Percentiles rank a stretch among this genome's conserved stretches.
Conservation (phyloP, 208 protist genomes). For the Leishmania mexicana region DNA sequence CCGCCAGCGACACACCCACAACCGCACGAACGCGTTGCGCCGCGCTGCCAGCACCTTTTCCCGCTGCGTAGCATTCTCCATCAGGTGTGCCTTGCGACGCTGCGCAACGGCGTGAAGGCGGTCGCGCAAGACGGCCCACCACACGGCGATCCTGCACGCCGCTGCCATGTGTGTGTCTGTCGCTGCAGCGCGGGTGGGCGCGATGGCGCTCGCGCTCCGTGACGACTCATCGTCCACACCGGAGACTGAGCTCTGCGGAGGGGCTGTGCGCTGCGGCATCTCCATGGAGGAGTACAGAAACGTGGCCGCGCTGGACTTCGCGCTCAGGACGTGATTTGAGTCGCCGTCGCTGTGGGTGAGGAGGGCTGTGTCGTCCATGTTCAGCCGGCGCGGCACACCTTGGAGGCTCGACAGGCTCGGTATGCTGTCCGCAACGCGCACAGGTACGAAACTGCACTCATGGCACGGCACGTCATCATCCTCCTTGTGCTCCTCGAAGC, state of each 20-base stretch:
- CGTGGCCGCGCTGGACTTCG: slow-evolving; percentile 10
- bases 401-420: slow-evolving; percentile 8
- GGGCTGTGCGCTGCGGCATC: slow-evolving; percentile 7
- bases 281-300: slow-evolving; percentile 4
- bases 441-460: slow-evolving; percentile 1
- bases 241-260: not conserved
- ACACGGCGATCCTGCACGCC: slow-evolving; percentile 31
- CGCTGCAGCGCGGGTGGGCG: not conserved
- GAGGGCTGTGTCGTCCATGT: slow-evolving; percentile 15
- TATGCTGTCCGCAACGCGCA: slow-evolving; percentile 15
- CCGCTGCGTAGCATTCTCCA: slow-evolving; percentile 27
- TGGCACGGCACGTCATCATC: not conserved
- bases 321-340: not conserved
- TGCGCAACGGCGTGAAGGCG: slow-evolving; percentile 17
- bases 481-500: not conserved
- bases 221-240: not conserved
- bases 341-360: not conserved
- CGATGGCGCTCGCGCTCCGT: not conserved
- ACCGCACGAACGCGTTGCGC: slow-evolving; percentile 33
- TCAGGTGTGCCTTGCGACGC: slow-evolving; percentile 15
- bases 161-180: slow-evolving; percentile 16
- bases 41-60: slow-evolving; percentile 32
- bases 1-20: slow-evolving; percentile 34
- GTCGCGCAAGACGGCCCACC: slow-evolving; percentile 24
- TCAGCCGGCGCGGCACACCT: slow-evolving; percentile 9